phyloP scores from a whole-genome alignment of 2,329 filamentous ascomycete genomes.

The Truncatella angustata region DNA sequence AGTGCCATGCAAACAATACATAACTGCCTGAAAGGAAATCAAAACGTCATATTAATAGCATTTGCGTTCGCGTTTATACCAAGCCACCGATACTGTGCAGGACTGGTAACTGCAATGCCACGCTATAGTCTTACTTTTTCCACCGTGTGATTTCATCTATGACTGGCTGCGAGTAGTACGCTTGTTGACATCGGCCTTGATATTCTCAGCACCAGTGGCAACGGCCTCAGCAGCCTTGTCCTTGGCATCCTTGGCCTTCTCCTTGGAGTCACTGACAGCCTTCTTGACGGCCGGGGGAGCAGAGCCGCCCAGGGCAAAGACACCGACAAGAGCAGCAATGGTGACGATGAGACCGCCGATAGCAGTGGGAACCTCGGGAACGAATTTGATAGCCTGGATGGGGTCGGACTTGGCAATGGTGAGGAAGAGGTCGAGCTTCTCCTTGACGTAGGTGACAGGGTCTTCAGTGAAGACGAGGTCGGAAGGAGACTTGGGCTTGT shows the following conservation, averaged over 20 bases:
- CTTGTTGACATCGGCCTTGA: slow-evolving; percentile 71
- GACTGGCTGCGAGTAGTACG: slow-evolving; percentile 57
- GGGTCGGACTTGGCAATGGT: slow-evolving; percentile 80
- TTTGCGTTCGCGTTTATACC: background rate
- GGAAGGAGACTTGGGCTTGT: slow-evolving; percentile 66
- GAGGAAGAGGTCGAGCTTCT: slow-evolving; percentile 92
- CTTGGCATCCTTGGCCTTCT: slow-evolving; percentile 73
- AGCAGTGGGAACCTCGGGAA: slow-evolving; percentile 86
- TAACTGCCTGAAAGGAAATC: slow-evolving; percentile 6
- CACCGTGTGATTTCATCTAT: slow-evolving; percentile 27
- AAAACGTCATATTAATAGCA: slow-evolving; percentile 9
- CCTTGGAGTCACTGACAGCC: slow-evolving; percentile 61
- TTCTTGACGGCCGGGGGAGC: slow-evolving; percentile 73
- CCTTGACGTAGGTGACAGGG: slow-evolving; percentile 81
- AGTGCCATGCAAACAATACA: slow-evolving; percentile 10
- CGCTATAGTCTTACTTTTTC: background rate
- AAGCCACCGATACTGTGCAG: background rate
- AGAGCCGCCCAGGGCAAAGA: slow-evolving; percentile 62
- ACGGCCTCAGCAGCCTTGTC: slow-evolving; percentile 65
- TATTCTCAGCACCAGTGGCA: slow-evolving; percentile 64
- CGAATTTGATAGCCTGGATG: slow-evolving; percentile 79
- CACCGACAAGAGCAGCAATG: slow-evolving; percentile 67
- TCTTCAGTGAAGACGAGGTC: slow-evolving; percentile 89
- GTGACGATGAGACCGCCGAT: slow-evolving; percentile 69
- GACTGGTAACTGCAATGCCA: background rate